Evolutionary conservation across 768 basidiomycete genomes (phyloP).

Genomic region (Agaricus subrufescens): DNA sequence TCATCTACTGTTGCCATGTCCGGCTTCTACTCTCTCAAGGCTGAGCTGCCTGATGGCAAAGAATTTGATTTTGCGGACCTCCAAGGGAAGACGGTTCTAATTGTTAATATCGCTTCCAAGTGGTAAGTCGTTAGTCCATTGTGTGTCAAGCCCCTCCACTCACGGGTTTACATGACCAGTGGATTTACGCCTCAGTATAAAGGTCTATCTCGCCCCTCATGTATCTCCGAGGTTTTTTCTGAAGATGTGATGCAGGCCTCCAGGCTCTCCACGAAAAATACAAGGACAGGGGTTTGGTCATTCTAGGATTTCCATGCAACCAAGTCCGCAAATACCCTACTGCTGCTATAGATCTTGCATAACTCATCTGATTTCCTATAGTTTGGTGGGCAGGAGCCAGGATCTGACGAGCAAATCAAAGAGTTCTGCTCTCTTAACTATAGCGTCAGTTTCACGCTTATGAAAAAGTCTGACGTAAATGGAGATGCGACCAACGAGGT

Average conservation of each 20-base stretch:
- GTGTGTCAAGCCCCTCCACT: background rate
- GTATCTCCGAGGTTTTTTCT: background rate
- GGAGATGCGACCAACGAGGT: slow-evolving; percentile 81
- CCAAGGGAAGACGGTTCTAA: slow-evolving; percentile 72
- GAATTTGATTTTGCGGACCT: slow-evolving; percentile 61
- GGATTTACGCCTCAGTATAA: slow-evolving; percentile 84
- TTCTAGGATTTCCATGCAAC: slow-evolving; percentile 92
- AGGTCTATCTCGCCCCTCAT: slow-evolving; percentile 29
- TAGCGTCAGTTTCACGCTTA: slow-evolving; percentile 86
- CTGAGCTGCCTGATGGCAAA: slow-evolving; percentile 52
- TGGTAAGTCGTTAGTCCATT: slow-evolving; percentile 42
- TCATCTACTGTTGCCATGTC: slow-evolving; percentile 1
- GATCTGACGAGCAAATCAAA: slow-evolving; percentile 67
- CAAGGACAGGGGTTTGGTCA: slow-evolving; percentile 66
- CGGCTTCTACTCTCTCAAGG: slow-evolving; percentile 66
- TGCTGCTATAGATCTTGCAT: background rate
- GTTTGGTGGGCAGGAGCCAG: slow-evolving; percentile 87
- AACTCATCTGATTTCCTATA: slow-evolving; percentile 21
- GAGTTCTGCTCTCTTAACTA: slow-evolving; percentile 79
- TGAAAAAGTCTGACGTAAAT: slow-evolving; percentile 93
- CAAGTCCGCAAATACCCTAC: slow-evolving; percentile 41
- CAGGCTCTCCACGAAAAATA: slow-evolving; percentile 80
- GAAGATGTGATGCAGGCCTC: slow-evolving; percentile 44
- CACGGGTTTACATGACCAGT: slow-evolving; percentile 28
- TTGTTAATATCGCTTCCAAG: slow-evolving; percentile 75